Percentiles rank a stretch among this genome's conserved stretches.
Conservation (phyloP, 2,329 filamentous ascomycete species). For the Coniochaeta sp. region DNA sequence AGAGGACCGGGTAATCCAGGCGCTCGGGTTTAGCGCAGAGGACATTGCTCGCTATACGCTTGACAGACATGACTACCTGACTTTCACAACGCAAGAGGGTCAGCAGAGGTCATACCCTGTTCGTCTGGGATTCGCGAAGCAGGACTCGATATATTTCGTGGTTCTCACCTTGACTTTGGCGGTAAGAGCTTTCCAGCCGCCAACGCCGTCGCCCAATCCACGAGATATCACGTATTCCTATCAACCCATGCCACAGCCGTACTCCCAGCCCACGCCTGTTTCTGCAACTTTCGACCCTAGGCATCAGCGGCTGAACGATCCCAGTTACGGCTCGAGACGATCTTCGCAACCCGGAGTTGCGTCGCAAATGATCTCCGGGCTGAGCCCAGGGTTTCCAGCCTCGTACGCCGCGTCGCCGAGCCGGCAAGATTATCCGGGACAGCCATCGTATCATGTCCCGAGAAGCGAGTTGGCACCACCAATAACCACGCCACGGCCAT, state of each 20-base stretch:
- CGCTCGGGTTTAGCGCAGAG: constrained; percentile 44
- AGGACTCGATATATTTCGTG: constrained; percentile 55
- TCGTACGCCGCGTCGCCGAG: constrained; percentile 38
- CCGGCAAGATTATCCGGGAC: constrained; percentile 34
- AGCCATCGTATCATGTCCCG: constrained; percentile 44
- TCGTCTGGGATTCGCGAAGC: constrained; percentile 50
- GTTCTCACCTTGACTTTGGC: constrained; percentile 37
- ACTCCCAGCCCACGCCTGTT: constrained; percentile 35
- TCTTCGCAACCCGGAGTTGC: constrained; percentile 12
- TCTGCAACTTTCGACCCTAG: constrained; percentile 39
- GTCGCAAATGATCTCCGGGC: constrained; percentile 25
- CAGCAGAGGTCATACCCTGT: constrained; percentile 41
- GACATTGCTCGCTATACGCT: constrained; percentile 44
- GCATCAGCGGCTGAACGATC: constrained; percentile 29
- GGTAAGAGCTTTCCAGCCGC: constrained; percentile 30
- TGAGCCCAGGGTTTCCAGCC: constrained; percentile 32
- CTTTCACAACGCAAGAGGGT: constrained; percentile 44
- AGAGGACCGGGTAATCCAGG: constrained; percentile 46
- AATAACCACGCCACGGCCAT: constrained; percentile 15
- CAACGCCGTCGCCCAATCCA: constrained; percentile 35
- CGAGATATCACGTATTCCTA: constrained; percentile 35
- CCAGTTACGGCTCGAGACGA: constrained; percentile 16
- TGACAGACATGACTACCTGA: constrained; percentile 46
- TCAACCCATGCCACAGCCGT: constrained; percentile 26
- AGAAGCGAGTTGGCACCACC: constrained; percentile 39